Base-by-base conservation (phyloP, 1,284 basidiomycete genomes). In the Schizopora paradoxa region DNA sequence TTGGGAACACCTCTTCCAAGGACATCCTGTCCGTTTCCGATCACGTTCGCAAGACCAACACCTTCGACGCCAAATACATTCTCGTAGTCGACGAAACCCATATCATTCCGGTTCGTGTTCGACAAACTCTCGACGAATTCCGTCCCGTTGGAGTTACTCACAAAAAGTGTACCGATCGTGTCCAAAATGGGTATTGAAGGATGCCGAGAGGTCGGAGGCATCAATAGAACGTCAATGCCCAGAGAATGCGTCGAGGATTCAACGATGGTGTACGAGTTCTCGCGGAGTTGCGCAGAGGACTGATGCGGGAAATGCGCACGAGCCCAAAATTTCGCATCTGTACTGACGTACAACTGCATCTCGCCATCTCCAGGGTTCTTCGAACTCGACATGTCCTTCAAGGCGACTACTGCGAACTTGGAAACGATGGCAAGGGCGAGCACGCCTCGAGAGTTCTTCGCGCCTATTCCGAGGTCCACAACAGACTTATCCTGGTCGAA, bases 181-280 rank as follows among this genome's bases (percentile, higher is more conserved):
- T n/a, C n/a, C n/a, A n/a, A n/a, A n/a, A n/a, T n/a, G n/a, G n/a
- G n/a, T n/a, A n/a, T n/a, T n/a, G n/a, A n/a, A n/a, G n/a, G n/a
- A n/a, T n/a, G n/a, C n/a, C n/a, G n/a, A n/a, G n/a, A n/a, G 49
- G 76, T 74, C 33, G 71, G 68, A 42, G 90, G 82, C 44, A 87
- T 81, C 3, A 89, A 72, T 44, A 94, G 76, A 41, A 98, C 93
- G 58, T 99, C 96, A 32, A 99, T 90, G 11, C 87, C 90, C 31
- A 99, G 77, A 7, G 91, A 96, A 60, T 97, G 90, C 0, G 83
- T 82, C 2, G 92, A 95, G 11, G 83, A 86, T 63, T 98, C 93
- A 47, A 99, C 88, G 53, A 99, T 84, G 0, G 95, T 99, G 63
- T 99, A 98, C 6, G 89, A 91, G 59, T 92, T 93, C 65, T 94